A percentile compares a stretch with the other conserved stretches of the same genome.
These are phyloP conservation scores for Aureobasidium sp. DNA, from an alignment of 2,329 filamentous ascomycete species.

Conservation along the genomic window DNA sequence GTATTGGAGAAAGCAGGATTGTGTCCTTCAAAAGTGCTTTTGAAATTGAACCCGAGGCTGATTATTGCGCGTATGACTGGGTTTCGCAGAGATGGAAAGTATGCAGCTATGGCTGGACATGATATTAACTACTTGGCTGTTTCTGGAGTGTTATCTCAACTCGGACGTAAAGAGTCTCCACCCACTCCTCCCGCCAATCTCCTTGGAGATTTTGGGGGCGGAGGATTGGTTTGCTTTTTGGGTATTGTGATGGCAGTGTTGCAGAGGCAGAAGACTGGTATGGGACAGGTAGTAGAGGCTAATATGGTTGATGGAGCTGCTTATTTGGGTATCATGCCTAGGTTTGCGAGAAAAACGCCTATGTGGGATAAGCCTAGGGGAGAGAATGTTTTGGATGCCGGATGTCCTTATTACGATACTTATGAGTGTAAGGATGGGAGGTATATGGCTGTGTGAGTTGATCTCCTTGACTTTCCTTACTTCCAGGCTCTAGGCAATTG, in stretches of 20 bases:
- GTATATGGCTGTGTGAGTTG: slow-evolving; percentile 63
- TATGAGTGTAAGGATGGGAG: slow-evolving; percentile 75
- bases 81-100: slow-evolving; percentile 79
- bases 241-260: slow-evolving; percentile 77
- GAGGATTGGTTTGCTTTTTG: slow-evolving; percentile 72
- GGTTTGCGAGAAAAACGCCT: slow-evolving; percentile 57
- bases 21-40: slow-evolving; percentile 58
- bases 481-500: too few species aligned
- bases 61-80: slow-evolving; percentile 84
- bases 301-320: slow-evolving; percentile 92
- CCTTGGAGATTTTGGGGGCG: slow-evolving; percentile 84
- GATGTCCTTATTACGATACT: slow-evolving; percentile 80
- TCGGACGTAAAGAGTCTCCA: slow-evolving; percentile 62
- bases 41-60: slow-evolving; percentile 62
- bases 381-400: slow-evolving; percentile 72
- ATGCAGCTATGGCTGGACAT: slow-evolving; percentile 82
- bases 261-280: slow-evolving; percentile 54
- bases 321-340: slow-evolving; percentile 71
- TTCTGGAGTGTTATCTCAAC: slow-evolving; percentile 67
- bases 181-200: slow-evolving; percentile 79
- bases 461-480: neutral
- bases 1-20: slow-evolving; percentile 81
- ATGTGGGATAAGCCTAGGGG: slow-evolving; percentile 61
- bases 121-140: slow-evolving; percentile 96
- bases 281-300: slow-evolving; percentile 83